Base-by-base conservation (phyloP, 2,329 filamentous ascomycete species). In the Tympanopsis confertula region DNA sequence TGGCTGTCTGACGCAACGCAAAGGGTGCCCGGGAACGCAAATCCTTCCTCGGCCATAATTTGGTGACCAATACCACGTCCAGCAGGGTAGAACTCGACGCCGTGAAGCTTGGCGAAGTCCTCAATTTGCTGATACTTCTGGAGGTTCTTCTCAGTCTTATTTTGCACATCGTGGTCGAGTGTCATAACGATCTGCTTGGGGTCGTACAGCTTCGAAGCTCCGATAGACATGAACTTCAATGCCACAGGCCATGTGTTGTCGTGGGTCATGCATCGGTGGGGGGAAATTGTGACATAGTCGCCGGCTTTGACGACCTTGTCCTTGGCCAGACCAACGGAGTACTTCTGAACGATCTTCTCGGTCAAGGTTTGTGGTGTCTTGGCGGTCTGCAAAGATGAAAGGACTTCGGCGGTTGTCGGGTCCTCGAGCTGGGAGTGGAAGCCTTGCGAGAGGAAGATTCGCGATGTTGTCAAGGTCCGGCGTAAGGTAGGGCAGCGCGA, bases 11-110 rank as follows among this genome's bases (percentile, higher is more conserved):
- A 82, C 0, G 85, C 89, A 1, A 95, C 87, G 0, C 73, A 74
- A 37, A 95, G 57, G 0, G 85, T 93, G 1, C 85, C 82, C 0
- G 89, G 89, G 86, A 86, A 96, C 50, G 66, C 82, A 66, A 69
- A 86, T 13, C 78, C 81, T 55, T 86, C 86, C 55, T 94, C 87
- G 0, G 94, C 74, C 82, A 91, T 87, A 47, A 89, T 80, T 57
- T 95, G 89, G 55, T 95, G 89, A 0, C 87, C 88, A 50, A 94
- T 94, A 12, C 86, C 86, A 33, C 75, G 61, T 2, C 84, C 85
- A 1, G 85, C 80, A 1, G 78, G 78, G 49, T 81, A 94, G 53
- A 88, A 87, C 40, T 78, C 67, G 1, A 93, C 71, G 2, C 82
- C 83, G 41, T 95, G 85, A 43, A 76, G 68, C 50, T 71, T 68